A percentile compares a stretch with the other conserved stretches of the same genome.
These are phyloP conservation scores for Xanthoparmelia taractica DNA, from an alignment of 495 filamentous ascomycete species.

Conservation along the genomic window DNA sequence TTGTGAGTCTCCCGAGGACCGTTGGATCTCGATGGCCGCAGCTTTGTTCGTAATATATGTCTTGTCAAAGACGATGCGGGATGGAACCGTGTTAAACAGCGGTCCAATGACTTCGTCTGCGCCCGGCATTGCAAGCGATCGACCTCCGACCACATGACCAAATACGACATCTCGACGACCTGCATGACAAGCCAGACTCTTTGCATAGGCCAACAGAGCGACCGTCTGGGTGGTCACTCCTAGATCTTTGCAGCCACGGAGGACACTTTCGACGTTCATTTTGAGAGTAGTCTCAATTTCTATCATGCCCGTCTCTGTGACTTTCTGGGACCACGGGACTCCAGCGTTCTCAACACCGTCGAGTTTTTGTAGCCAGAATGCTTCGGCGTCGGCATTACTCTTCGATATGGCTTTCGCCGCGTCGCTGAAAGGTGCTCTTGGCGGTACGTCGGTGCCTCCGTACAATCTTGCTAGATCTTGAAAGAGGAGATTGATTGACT, in stretches of 20 bases:
- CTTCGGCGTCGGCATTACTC: constrained; percentile 24
- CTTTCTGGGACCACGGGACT: neutral
- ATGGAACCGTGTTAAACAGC: constrained; percentile 85
- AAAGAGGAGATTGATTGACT: constrained; percentile 56
- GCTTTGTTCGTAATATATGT: constrained; percentile 10
- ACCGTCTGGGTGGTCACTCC: constrained; percentile 28
- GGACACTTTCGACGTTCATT: constrained; percentile 14
- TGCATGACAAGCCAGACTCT: constrained; percentile 20
- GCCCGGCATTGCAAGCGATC: constrained; percentile 55
- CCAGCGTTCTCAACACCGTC: constrained; percentile 1
- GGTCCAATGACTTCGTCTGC: constrained; percentile 71
- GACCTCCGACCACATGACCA: constrained; percentile 55
- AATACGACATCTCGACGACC: constrained; percentile 28
- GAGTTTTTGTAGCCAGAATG: constrained; percentile 37
- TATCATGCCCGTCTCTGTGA: neutral
- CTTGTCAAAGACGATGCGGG: constrained; percentile 41
- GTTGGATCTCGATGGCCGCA: constrained; percentile 21
- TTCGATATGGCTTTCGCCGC: constrained; percentile 17
- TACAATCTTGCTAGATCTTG: constrained; percentile 34
- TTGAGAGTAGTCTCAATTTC: constrained; percentile 16
- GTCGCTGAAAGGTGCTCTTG: constrained; percentile 16
- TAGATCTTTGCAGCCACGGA: constrained; percentile 16
- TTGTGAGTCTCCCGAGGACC: constrained; percentile 22
- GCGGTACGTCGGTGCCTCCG: neutral
- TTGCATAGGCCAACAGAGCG: constrained; percentile 25